Base-by-base conservation (phyloP, 2,329 filamentous ascomycete genomes). In the Aaosphaeria arxii region DNA sequence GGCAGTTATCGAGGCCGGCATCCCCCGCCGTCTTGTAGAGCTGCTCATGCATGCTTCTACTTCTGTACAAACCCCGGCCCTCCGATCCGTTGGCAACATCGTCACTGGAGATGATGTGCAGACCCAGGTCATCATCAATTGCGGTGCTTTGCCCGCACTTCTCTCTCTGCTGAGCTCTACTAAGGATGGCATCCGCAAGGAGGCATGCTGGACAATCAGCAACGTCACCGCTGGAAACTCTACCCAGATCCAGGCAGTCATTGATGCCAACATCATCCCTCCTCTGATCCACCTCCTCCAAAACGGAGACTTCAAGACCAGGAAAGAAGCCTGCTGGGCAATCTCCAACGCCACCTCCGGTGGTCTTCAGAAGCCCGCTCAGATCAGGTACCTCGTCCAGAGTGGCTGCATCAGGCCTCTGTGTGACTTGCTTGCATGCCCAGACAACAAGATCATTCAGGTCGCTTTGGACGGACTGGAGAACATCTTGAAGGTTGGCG, bases 391-490 rank as follows among this genome's bases (percentile, higher is more conserved):
- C 72, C 82, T 99, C 40, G 94, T 99, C 31, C 76, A 84, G 33
- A 89, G 94, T 74, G 94, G 94, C 56, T 96, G 91, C 79, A 97
- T 99, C 77, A 95, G 92, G 77, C 94, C 94, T 4, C 82, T 99
- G 32, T 99, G 94, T 72, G 94, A 99, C 66, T 84, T 99, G 29
- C 84, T 99, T 48, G 85, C 84, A 36, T 99, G 94, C 80, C 95
- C 95, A 30, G 94, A 99, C 74, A 99, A 99, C 79, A 99, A 99
- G 84, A 99, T 99, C 70, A 99, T 99, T 63, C 94, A 99, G 75
- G 94, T 99, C 58, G 94, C 94, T 56, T 84, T 99, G 43, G 94
- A 99, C 66, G 94, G 94, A 46, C 82, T 99, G 47, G 94, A 99
- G 85, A 99, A 99, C 76, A 97, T 99, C 57, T 85, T 99, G 67